Evolutionary conservation across 257 asterid genomes (phyloP).

Genomic region (Primulina tabacum): DNA sequence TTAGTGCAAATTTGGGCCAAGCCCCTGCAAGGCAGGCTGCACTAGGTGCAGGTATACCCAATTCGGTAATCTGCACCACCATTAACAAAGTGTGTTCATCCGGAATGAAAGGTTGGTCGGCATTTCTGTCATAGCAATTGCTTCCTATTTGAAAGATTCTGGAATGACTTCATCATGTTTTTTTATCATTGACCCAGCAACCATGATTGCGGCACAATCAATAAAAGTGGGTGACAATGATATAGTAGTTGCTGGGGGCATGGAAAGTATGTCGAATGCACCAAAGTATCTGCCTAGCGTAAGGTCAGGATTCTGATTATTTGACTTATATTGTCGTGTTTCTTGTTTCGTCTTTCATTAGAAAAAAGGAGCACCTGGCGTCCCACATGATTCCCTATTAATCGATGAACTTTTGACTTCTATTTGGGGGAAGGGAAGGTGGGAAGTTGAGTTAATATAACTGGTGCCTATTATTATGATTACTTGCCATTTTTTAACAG

Average conservation of each 20-base stretch:
- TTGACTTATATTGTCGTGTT: neutral
- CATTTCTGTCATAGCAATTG: neutral
- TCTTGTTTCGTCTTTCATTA: neutral
- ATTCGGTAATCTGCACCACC: constrained; percentile 85
- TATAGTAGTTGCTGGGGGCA: constrained; percentile 90
- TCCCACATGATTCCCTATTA: constrained; percentile 2
- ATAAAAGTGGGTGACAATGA: constrained; percentile 71
- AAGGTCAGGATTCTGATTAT: constrained; percentile 49
- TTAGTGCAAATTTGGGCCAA: constrained; percentile 96
- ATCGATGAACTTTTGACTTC: constrained; percentile 4
- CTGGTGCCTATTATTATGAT: constrained; percentile 11
- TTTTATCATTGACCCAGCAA: constrained; percentile 42
- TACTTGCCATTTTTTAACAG: constrained; percentile 39
- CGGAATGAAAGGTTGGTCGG: constrained; percentile 82
- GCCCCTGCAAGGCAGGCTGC: constrained; percentile 99
- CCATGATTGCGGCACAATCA: constrained; percentile 87
- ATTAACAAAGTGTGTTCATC: constrained; percentile 93
- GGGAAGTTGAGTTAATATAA: constrained; percentile 14
- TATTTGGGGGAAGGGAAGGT: neutral
- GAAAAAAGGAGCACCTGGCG: too few species aligned
- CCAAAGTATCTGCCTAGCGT: constrained; percentile 74
- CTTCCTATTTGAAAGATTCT: constrained; percentile 16
- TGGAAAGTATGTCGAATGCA: constrained; percentile 98
- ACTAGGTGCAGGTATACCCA: constrained; percentile 85
- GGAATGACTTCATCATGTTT: constrained; percentile 18